Evolutionary conservation across 2,329 filamentous ascomycete genomes (phyloP), one percentile per base, ranked within the genome.

Genomic region (Colletotrichum siamense): DNA sequence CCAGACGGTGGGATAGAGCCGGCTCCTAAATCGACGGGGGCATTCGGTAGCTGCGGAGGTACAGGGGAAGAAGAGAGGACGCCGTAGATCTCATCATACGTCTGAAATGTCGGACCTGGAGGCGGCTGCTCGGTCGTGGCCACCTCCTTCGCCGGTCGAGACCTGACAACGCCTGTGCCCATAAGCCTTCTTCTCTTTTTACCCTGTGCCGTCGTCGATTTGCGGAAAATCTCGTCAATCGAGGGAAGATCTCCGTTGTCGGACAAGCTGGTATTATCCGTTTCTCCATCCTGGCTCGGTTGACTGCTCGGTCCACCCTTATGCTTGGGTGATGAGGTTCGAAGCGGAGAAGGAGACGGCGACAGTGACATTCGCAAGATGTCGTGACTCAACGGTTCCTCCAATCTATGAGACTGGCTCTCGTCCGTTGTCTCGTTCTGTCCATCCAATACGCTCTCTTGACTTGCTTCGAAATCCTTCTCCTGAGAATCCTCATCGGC

Each of bases 391-490:
- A 59, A 22, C 12, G 34, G 59, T 7, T 52, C 34, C 15, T 63
- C 57, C n/a, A 55, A n/a, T 13, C 65, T 71, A 16, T 69, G 34
- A 26, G n/a, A 26, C 67, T 86, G 84, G 65, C 84, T 86, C 24
- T 87, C 85, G 30, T 85, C 83, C 1, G 82, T 81, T 24, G 82
- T 78, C 4, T 83, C 80, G 8, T 80, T 82, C 6, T 79, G 76
- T 10, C 77, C 77, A 12, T 79, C 79, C 6, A 78, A 81, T 13
- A 71, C 79, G 4, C 82, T 86, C 34, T 84, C 84, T 77, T 91
- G 90, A 73, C 88, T 91, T 32, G 89, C 87, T 69, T 88, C 84
- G 65, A 90, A 91, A 8, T 91, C 88, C 68, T 86, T 84, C 52
- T 89, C 88, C 74, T 88, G 86, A 0, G 86, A 89, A 71, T 88